phyloP scores from a whole-genome alignment of 1,284 basidiomycete species.

The Tilletia caries region DNA sequence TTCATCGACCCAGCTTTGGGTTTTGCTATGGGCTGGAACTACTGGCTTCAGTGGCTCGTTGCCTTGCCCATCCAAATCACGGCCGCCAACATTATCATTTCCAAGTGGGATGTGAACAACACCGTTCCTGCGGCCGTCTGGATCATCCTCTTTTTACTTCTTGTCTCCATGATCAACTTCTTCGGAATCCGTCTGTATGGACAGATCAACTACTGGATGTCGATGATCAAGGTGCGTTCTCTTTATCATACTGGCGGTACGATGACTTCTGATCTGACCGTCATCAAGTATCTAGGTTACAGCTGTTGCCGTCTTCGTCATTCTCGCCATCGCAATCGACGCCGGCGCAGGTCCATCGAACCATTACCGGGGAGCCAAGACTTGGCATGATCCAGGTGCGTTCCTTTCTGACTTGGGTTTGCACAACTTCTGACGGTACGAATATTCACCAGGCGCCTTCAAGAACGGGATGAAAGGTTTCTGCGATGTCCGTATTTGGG shows the following conservation, averaged over 20 bases:
- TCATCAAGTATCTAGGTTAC: background rate
- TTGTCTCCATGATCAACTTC: conserved; percentile 10
- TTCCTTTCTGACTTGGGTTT: background rate
- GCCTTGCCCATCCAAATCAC: conserved; percentile 34
- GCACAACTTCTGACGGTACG: background rate
- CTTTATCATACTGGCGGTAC: conserved; percentile 21
- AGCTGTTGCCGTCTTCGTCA: background rate
- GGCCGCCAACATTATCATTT: conserved; percentile 22
- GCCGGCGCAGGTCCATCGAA: background rate
- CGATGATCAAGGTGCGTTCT: conserved; percentile 19
- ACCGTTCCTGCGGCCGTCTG: conserved; percentile 27
- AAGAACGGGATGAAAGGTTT: background rate
- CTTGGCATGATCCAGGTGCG: background rate
- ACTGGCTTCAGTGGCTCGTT: conserved; percentile 24
- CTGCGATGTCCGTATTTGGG: background rate
- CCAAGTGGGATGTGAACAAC: conserved; percentile 16
- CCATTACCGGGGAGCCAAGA: background rate
- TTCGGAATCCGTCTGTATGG: conserved; percentile 14
- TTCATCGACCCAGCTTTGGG: conserved; percentile 67
- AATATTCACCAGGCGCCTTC: background rate
- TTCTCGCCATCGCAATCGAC: background rate
- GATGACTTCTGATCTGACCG: background rate
- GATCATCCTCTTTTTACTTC: conserved; percentile 18
- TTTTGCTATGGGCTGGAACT: conserved; percentile 60
- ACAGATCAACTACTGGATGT: conserved; percentile 18